Base-by-base conservation (phyloP, 148 eudicot genomes). In the Silene conica region DNA sequence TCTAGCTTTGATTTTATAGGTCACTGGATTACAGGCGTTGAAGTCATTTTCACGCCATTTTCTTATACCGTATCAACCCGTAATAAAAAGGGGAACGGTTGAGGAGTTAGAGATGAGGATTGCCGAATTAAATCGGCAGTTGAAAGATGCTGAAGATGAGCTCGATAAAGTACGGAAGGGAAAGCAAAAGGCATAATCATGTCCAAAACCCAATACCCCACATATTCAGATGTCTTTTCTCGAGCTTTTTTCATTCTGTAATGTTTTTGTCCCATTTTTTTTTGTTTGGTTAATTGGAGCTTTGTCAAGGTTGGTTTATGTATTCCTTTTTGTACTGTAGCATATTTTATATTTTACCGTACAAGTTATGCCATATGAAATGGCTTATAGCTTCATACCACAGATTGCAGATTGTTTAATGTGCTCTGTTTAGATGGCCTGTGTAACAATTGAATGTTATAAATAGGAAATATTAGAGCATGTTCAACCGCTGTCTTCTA, bases 61-160 rank as follows among this genome's bases (percentile, higher is more conserved):
- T 15, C 28, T 79, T 18, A 18, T 16, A 78, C 82, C 87, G 6
- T 85, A 84, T 70, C 16, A 70, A 67, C 66, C 87, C 20, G 25
- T 26, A 20, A 58, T 79, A 41, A 67, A 72, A 23, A 81, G 69
- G 52, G 91, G 91, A 28, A 80, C 92, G 0, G 81, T 87, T 8
- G 91, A 92, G 79, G 91, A 87, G 78, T 74, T 89, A 76, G 93
- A 94, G 74, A 73, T 16, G 79, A 89, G 91, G 81, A 80, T 94
- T 41, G 73, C 89, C 1, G 80, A 78, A 34, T 81, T 94, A 19
- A 85, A 77, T 57, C 79, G 78, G 63, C 91, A 86, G 82, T 81
- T 94, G 83, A 83, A 86, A 72, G 85, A 80, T 4, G 93, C 96
- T 20, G 98, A 92, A 78, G 83, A 83, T 15, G 93, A 92, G 78